Base-by-base conservation (phyloP, 2,329 filamentous ascomycete species). In the Elsinoe perseae region DNA sequence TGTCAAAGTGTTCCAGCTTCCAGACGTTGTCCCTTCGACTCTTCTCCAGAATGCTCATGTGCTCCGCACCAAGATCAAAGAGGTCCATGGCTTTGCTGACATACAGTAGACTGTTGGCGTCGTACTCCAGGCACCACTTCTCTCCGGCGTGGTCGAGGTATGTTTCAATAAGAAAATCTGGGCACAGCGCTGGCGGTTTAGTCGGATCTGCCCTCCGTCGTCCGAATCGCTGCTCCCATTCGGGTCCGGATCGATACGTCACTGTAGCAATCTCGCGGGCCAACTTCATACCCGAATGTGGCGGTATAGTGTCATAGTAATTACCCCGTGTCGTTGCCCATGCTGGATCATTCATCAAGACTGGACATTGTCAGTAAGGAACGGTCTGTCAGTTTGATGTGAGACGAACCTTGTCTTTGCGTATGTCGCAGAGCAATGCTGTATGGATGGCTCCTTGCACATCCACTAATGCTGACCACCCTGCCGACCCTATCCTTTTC, bases 41-140 rank as follows among this genome's bases (percentile, higher is more conserved):
- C 28, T 75, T 66, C 18, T 75, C 75, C 1, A 87, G 82, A 18
- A 79, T 81, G 2, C 75, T 70, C 67, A 91, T 88, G 66, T 86
- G 84, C 38, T 82, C 79, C 48, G 76, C 75, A 21, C 93, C 90
- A 0, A 98, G 80, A 65, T 98, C 93, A 69, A 98, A 98, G 10
- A 98, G 77, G 68, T 98, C 93, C 93, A 98, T 98, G 4, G 93
- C 93, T 73, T 98, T 98, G 70, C 89, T 95, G 57, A 98, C 89
- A 70, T 98, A 98, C 2, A 98, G 77, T 36, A 97, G 75, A 66
- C 90, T 95, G 72, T 98, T 98, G 23, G 93, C 84, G 66, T 98
- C 93, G 69, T 97, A 97, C 61, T 93, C 91, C 23, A 98, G 78
- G 68, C 90, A 96, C 77, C 95, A 98, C 72, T 98, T 98, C 75